phyloP scores from a whole-genome alignment of 495 filamentous ascomycete genomes.

The Penicillium antarcticum region DNA sequence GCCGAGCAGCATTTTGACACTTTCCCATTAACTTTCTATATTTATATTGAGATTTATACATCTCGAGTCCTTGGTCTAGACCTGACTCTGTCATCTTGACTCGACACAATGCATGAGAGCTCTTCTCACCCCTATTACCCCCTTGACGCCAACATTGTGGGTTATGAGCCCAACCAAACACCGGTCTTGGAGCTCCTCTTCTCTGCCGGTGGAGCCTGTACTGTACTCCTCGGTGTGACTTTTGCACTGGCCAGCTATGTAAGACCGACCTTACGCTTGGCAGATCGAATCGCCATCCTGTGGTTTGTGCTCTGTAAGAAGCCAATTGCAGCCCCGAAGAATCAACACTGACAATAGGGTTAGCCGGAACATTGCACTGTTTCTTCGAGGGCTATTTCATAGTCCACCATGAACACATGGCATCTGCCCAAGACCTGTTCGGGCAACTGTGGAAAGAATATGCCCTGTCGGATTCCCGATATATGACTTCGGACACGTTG shows the following conservation, averaged over 20 bases:
- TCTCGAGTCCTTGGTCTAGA: too few relatives aligned
- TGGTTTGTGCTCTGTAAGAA: conserved; percentile 66
- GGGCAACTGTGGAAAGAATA: conserved; percentile 91
- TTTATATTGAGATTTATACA: too few relatives aligned
- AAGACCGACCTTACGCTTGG: conserved; percentile 41
- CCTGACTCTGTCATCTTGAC: too few relatives aligned
- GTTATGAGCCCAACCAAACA: conserved; percentile 60
- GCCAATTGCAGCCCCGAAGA: not conserved
- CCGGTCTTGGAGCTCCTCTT: conserved; percentile 51
- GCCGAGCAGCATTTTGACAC: too few relatives aligned
- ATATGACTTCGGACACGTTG: conserved; percentile 73
- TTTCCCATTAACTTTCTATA: too few relatives aligned
- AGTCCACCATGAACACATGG: conserved; percentile 60
- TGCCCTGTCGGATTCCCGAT: conserved; percentile 76
- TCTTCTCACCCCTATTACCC: conserved; percentile 71
- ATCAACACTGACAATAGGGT: conserved; percentile 3
- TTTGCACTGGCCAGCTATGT: conserved; percentile 43
- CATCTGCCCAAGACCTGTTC: conserved; percentile 57
- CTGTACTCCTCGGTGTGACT: conserved; percentile 49
- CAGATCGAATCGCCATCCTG: conserved; percentile 55
- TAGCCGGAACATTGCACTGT: conserved; percentile 67
- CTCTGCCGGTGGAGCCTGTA: conserved; percentile 49
- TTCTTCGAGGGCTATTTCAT: conserved; percentile 88
- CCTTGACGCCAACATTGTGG: conserved; percentile 53
- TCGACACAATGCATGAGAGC: conserved; percentile 13